These are phyloP conservation scores for Melanopsichium pennsylvanicum DNA, from an alignment of 1,284 basidiomycete genomes.

Conservation along the genomic window DNA sequence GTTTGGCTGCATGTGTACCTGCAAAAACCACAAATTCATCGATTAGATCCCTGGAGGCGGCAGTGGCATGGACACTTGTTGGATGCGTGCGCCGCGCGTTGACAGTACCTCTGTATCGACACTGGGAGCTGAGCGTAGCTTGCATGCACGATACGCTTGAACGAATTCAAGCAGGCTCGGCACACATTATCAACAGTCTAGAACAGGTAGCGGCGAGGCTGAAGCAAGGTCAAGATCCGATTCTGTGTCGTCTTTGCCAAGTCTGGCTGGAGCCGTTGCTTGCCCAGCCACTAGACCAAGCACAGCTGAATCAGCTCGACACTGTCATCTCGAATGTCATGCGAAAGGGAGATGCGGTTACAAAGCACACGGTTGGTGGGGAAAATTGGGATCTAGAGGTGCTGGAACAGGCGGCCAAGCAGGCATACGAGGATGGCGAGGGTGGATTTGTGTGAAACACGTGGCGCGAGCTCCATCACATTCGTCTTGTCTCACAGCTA, in stretches of 20 bases:
- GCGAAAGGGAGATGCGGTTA: slow-evolving; percentile 1
- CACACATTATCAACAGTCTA: slow-evolving; percentile 11
- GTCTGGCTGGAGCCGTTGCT: slow-evolving; percentile 15
- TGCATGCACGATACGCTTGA: slow-evolving; percentile 18
- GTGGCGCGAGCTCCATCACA: no score
- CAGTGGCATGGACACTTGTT: slow-evolving; percentile 8
- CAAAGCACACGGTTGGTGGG: slow-evolving; percentile 22
- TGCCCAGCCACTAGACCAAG: slow-evolving; percentile 1
- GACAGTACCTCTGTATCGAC: slow-evolving; percentile 33
- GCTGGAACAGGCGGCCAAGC: slow-evolving; percentile 24
- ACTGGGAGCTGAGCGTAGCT: slow-evolving; percentile 25
- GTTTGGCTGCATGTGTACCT: slow-evolving; percentile 11
- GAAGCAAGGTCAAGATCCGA: slow-evolving; percentile 13
- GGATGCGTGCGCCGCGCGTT: slow-evolving; percentile 25
- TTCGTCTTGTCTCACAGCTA: no score
- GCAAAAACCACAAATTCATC: neutral
- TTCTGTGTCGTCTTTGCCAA: slow-evolving; percentile 17
- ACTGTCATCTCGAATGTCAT: slow-evolving; percentile 1
- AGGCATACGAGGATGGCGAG: slow-evolving; percentile 35
- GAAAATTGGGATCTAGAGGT: slow-evolving; percentile 35
- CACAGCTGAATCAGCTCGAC: slow-evolving; percentile 2
- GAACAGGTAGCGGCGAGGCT: slow-evolving; percentile 6
- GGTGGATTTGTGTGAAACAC: slow-evolving; percentile 35
- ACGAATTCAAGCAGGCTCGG: slow-evolving; percentile 10
- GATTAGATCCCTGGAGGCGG: neutral